Base-by-base conservation (phyloP, 352 stramenopile genomes). In the Paralagenidium karlingii region DNA sequence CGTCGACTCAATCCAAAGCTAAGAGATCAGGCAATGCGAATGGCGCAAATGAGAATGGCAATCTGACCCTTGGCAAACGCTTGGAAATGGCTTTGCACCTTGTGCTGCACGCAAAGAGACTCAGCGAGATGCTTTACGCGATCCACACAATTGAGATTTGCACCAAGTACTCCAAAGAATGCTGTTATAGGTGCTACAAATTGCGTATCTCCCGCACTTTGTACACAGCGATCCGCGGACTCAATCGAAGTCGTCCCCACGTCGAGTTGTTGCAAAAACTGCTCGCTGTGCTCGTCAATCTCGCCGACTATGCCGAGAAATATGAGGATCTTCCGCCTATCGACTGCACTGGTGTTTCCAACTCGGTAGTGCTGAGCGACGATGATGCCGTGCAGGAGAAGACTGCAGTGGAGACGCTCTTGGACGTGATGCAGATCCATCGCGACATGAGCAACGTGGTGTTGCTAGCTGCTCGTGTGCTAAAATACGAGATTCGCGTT, bases 381-480 rank as follows among this genome's bases (percentile, higher is more conserved):
- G 62, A 82, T n/a, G 45, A 59, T 21, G 42, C 75, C 22, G 49
- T 58, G 15, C 69, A 82, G 19, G 69, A 88, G 43, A 40, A 77
- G 22, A 59, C 64, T 7, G 68, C 68, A 21, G 68, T 93, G 12
- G 79, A 96, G 44, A 68, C 85, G 29, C 70, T 98, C 11, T 69
- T 97, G 10, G 90, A 98, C 47, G 51, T 97, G 33, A 55, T 98
- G 43, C 92, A 98, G 55, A 94, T 96, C 44, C 96, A 97, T 50
- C 81, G 82, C 30, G 82, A 94, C 40, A 91, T 90, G 75, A 63
- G 80, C 25, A 59, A 74, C 19, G 57, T 95, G 15, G 94, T 93
- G 38, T 53, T 73, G 27, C 58, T 89, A 1, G 71, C 69, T 7
- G 64, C 71, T 3, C 45, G 57, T 5, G 56, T 87, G 24, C 53